Evolutionary conservation across 805 yeast genomes (phyloP), one percentile per base, ranked within the genome.

Genomic region (Metschnikowia similis): DNA sequence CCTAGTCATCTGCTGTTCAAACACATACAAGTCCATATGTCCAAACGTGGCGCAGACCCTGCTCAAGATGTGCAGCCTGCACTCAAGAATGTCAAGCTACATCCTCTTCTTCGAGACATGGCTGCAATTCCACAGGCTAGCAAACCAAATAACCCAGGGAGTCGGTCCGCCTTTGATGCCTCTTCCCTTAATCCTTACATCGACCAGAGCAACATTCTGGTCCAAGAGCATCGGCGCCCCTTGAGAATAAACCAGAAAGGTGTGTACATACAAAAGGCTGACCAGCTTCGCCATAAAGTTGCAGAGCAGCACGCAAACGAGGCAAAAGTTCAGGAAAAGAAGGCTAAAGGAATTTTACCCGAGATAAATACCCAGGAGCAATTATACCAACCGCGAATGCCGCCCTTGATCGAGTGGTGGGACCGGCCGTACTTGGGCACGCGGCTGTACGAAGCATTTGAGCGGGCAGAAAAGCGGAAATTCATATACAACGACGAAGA

Each of bases 381-480:
- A 16, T 62, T 69, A 8, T 86, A 76, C 59, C 65, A 69, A 47
- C 69, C 70, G 0, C 63, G 60, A 0, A 60, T 52, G 16, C 90
- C 91, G 1, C 96, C 96, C 0, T 53, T 50, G 2, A 66, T 83
- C 1, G 97, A 90, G 65, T 89, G 97, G 96, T 92, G 97, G 97
- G 97, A 92, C 67, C 63, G 67, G 48, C 81, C 81, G 2, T 79
- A 81, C 43, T 56, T 86, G 2, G 64, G 64, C 36, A 71, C 70
- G 28, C 65, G 66, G 2, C 61, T 61, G 37, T 76, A 79, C 55
- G 63, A 62, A 1, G 59, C 70, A 36, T 50, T 74, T n/a, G 59
- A 65, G 5, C 46, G 39, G 13, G 69, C 67, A 9, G 53, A 46
- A 1, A 46, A 55, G 2, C 31, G 41, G 11, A 55, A 59, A 11